Percentiles rank a stretch among this genome's conserved stretches.
Conservation (phyloP, 371 early-diverging fungal species). For the Funneliformis caledonium region DNA sequence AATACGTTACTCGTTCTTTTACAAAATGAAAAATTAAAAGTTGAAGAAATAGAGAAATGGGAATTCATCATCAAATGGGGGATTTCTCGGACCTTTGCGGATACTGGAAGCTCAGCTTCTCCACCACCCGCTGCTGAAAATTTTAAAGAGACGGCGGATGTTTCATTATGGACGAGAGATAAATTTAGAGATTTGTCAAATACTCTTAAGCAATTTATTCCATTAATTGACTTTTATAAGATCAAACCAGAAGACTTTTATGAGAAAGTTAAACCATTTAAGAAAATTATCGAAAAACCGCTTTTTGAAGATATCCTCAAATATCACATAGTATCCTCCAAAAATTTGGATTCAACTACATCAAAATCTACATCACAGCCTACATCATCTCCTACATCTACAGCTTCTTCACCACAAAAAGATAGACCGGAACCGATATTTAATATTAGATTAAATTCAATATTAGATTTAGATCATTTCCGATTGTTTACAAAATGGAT, state of each 20-base stretch:
- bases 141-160: background rate
- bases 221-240: background rate
- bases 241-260: constrained; percentile 9
- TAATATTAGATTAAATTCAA: no score
- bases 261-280: constrained; percentile 4
- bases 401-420: no score
- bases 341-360: no score
- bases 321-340: background rate
- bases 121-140: background rate
- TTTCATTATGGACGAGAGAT: background rate
- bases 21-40: constrained; percentile 1
- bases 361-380: no score
- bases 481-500: no score
- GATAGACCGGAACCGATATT: no score
- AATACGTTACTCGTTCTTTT: background rate
- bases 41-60: constrained; percentile 28
- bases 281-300: background rate
- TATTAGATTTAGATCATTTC: no score
- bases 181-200: background rate
- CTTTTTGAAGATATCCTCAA: background rate
- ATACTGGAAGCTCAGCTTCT: no score
- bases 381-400: no score
- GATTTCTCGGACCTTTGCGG: background rate
- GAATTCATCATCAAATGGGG: constrained; percentile 13
- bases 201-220: background rate